Percentiles rank a stretch among this genome's conserved stretches.
These are phyloP conservation scores for Pulveroboletus sp. DNA, from an alignment of 1,284 basidiomycete species.

Conservation along the genomic window DNA sequence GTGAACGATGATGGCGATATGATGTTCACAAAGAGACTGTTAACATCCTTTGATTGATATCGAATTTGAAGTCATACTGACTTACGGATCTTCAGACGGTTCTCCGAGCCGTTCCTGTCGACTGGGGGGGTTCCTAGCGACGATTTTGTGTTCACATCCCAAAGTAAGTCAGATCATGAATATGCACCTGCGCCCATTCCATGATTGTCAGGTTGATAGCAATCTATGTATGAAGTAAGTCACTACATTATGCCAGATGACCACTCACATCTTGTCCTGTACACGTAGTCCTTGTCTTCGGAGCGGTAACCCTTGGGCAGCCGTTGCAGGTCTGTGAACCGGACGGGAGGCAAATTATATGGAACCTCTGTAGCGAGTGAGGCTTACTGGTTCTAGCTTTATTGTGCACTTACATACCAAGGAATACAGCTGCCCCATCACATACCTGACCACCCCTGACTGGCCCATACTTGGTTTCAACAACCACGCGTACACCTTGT, in stretches of 20 bases:
- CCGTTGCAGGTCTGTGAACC: constrained; percentile 64
- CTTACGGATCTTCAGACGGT: constrained; percentile 71
- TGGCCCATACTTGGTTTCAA: constrained; percentile 55
- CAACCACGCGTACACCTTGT: constrained; percentile 44
- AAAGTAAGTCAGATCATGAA: no score
- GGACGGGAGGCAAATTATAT: constrained; percentile 61
- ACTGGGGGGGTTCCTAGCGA: constrained; percentile 42
- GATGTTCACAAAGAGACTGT: constrained; percentile 69
- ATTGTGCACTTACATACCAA: constrained; percentile 46
- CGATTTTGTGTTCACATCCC: no score
- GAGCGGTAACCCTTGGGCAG: constrained; percentile 58
- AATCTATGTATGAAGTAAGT: constrained; percentile 43
- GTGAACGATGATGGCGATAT: constrained; percentile 61
- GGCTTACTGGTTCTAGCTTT: neutral
- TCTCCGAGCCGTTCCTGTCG: constrained; percentile 65
- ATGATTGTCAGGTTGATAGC: constrained; percentile 60
- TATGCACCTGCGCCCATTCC: constrained; percentile 55
- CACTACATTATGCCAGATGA: neutral
- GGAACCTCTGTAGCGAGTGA: constrained; percentile 57
- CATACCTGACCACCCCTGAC: constrained; percentile 57
- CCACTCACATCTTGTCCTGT: constrained; percentile 58
- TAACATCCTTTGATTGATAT: neutral
- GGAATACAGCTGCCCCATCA: constrained; percentile 62
- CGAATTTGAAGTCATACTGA: neutral
- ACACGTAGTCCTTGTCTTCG: constrained; percentile 58